Evolutionary conservation across 345 rosid species (phyloP).

Genomic region (Syzygium aqueum): DNA sequence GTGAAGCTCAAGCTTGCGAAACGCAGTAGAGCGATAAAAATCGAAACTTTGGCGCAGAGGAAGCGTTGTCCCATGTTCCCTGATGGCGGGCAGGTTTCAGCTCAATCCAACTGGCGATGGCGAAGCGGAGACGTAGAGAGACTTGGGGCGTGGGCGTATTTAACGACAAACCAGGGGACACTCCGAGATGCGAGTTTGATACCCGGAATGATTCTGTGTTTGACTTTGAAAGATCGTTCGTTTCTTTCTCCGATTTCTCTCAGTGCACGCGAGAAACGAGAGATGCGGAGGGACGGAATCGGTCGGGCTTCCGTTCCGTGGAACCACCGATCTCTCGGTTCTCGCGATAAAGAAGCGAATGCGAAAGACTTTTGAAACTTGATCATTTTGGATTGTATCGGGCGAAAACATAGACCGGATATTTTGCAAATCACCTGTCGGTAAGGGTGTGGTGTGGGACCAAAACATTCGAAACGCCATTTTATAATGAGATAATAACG

Average conservation of each 20-base stretch:
- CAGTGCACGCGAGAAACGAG: background rate
- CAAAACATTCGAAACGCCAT: background rate
- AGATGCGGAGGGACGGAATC: background rate
- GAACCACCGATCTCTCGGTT: background rate
- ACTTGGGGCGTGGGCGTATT: background rate
- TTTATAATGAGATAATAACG: background rate
- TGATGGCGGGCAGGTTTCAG: background rate
- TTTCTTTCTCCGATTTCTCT: background rate
- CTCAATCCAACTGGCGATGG: background rate
- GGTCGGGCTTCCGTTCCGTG: background rate
- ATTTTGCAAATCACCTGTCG: background rate
- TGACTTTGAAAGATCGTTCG: background rate
- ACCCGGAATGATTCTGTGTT: background rate
- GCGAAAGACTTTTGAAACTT: background rate
- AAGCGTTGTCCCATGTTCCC: background rate
- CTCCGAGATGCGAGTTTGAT: background rate
- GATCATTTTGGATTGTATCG: background rate
- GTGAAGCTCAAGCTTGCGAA: conserved; percentile 4
- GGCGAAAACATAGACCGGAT: background rate
- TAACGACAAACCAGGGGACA: background rate
- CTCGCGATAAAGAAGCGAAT: background rate
- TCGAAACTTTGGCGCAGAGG: background rate
- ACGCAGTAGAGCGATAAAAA: conserved; percentile 3
- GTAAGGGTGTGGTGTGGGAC: background rate
- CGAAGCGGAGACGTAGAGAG: background rate